Evolutionary conservation across 805 yeast genomes (phyloP).

Genomic region (Deakozyma indianensis): DNA sequence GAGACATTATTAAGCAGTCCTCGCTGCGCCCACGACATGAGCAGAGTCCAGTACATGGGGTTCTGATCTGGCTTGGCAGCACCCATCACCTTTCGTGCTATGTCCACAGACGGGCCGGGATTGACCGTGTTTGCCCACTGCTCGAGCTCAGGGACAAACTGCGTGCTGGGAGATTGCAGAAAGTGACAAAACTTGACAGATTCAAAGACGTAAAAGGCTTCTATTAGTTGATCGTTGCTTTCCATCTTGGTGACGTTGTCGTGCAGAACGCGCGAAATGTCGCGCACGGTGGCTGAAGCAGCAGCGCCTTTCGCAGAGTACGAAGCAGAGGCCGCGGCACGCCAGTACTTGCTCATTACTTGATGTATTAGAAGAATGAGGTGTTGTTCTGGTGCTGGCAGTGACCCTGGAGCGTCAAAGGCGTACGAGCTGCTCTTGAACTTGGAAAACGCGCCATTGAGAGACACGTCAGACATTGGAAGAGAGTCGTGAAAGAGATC

Average conservation of each 20-base stretch:
- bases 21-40: background rate
- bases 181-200: background rate
- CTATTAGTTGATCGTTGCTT: background rate
- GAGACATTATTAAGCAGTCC: background rate
- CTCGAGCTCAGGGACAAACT: background rate
- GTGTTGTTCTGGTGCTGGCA: background rate
- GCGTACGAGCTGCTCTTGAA: background rate
- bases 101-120: background rate
- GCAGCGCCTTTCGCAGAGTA: background rate
- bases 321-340: background rate
- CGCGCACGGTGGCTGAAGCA: background rate
- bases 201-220: background rate
- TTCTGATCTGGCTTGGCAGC: background rate
- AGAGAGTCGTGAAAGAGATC: too few relatives aligned
- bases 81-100: background rate
- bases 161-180: background rate
- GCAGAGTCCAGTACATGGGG: slow-evolving; percentile 1
- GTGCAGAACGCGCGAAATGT: background rate
- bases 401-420: background rate
- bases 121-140: background rate
- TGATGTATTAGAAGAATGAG: background rate
- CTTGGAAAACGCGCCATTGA: background rate
- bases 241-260: background rate
- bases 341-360: background rate
- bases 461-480: too few relatives aligned